Evolutionary conservation across 2,329 filamentous ascomycete species (phyloP).

Genomic region (Alternaria atra): DNA sequence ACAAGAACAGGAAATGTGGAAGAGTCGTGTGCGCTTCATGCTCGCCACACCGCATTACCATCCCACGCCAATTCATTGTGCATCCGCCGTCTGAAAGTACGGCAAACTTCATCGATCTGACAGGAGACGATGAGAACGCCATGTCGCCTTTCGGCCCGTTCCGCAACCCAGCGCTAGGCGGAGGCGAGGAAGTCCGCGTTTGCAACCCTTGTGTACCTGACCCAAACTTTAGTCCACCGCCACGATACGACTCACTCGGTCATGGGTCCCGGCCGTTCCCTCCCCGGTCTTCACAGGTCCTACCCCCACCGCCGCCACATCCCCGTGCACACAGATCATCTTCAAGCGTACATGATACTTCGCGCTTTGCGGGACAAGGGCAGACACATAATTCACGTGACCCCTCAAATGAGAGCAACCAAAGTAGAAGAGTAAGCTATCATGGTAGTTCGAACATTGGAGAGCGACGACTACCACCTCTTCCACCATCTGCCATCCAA

Average conservation of each 20-base stretch:
- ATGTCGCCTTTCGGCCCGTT: conserved; percentile 41
- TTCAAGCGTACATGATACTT: conserved; percentile 31
- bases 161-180: conserved; percentile 64
- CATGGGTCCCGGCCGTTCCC: conserved; percentile 13
- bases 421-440: conserved; percentile 36
- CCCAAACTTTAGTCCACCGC: conserved; percentile 68
- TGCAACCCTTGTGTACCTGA: conserved; percentile 79
- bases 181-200: conserved; percentile 73
- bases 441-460: conserved; percentile 30
- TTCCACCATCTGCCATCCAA: conserved; percentile 25
- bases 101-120: conserved; percentile 55
- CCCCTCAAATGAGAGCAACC: conserved; percentile 26
- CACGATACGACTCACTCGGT: conserved; percentile 52
- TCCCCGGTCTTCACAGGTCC: conserved; percentile 17
- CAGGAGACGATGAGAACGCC: conserved; percentile 47
- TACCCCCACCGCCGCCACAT: conserved; percentile 19
- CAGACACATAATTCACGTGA: conserved; percentile 33
- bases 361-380: conserved; percentile 25
- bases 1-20: conserved; percentile 77
- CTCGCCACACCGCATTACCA: conserved; percentile 93
- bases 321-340: conserved; percentile 33
- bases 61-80: conserved; percentile 92
- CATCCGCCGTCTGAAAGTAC: conserved; percentile 62
- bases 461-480: conserved; percentile 38
- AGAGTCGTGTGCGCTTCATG: conserved; percentile 89